Evolutionary conservation across 2,329 filamentous ascomycete species (phyloP).

Genomic region (Biscogniauxia mediterranea): DNA sequence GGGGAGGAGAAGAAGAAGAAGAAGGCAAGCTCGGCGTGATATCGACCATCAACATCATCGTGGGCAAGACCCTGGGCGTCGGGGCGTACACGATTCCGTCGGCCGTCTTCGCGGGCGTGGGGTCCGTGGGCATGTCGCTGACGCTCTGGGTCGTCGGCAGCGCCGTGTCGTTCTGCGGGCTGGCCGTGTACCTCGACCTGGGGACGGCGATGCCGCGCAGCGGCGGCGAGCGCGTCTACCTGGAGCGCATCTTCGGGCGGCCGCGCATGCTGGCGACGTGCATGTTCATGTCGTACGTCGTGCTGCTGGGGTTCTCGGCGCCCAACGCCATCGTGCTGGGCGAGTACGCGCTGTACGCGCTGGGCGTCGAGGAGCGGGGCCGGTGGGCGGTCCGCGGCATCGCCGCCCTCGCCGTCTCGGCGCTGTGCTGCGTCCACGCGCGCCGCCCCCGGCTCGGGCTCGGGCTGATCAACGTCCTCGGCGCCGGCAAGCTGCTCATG

Average conservation of each 20-base stretch:
- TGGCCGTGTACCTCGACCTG: slow-evolving; percentile 46
- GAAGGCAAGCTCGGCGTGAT: slow-evolving; percentile 36
- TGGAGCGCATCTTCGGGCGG: slow-evolving; percentile 50
- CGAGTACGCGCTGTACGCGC: slow-evolving; percentile 49
- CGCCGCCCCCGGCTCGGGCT: slow-evolving; percentile 46
- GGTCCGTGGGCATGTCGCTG: slow-evolving; percentile 53
- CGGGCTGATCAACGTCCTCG: slow-evolving; percentile 47
- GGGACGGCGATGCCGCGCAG: slow-evolving; percentile 44
- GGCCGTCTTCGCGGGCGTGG: slow-evolving; percentile 53
- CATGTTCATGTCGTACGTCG: slow-evolving; percentile 38
- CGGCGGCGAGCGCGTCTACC: slow-evolving; percentile 53
- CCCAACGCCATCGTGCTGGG: slow-evolving; percentile 53
- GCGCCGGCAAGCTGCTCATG: slow-evolving; percentile 48
- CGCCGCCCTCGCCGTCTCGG: slow-evolving; percentile 45
- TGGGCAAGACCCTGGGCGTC: slow-evolving; percentile 40
- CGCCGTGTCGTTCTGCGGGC: slow-evolving; percentile 43
- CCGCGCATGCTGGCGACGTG: slow-evolving; percentile 13
- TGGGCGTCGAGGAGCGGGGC: slow-evolving; percentile 35
- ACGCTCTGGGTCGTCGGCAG: slow-evolving; percentile 54
- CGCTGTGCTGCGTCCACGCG: slow-evolving; percentile 47
- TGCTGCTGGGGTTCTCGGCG: slow-evolving; percentile 50
- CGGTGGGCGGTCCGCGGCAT: slow-evolving; percentile 50
- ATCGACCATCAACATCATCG: slow-evolving; percentile 38
- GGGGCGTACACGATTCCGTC: slow-evolving; percentile 55
- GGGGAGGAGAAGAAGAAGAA: too few relatives aligned